A percentile compares a stretch with the other conserved stretches of the same genome.
Conservation (phyloP, 352 stramenopile species). For the Globisporangium heterothallicum region DNA sequence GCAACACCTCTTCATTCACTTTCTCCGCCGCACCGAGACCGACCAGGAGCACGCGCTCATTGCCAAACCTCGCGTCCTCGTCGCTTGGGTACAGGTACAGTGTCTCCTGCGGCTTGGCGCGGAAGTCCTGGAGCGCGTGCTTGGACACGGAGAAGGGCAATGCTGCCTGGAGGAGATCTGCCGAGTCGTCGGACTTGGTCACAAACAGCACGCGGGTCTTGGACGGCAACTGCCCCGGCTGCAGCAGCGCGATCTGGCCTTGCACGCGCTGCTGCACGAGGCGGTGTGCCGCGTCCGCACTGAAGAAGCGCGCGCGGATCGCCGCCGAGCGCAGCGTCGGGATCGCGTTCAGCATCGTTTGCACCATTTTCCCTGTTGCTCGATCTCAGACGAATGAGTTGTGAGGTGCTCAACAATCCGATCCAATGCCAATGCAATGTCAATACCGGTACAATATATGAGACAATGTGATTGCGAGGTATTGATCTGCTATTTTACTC, state of each 20-base stretch:
- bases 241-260: slow-evolving; percentile 31
- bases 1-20: slow-evolving; percentile 56
- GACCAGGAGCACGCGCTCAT: slow-evolving; percentile 66
- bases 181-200: slow-evolving; percentile 10
- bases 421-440: not conserved
- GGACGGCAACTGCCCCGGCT: slow-evolving; percentile 4
- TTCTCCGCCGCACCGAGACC: slow-evolving; percentile 64
- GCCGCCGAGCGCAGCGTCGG: slow-evolving; percentile 4
- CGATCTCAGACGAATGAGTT: slow-evolving; percentile 1
- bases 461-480: too few relatives aligned
- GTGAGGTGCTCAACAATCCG: not conserved
- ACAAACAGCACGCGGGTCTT: slow-evolving; percentile 57
- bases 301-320: slow-evolving; percentile 31
- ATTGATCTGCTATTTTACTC: too few relatives aligned
- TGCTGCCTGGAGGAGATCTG: slow-evolving; percentile 20
- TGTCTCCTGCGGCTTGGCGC: slow-evolving; percentile 57
- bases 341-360: slow-evolving; percentile 6
- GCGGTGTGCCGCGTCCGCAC: slow-evolving; percentile 32
- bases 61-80: slow-evolving; percentile 24
- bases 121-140: slow-evolving; percentile 63
- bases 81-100: slow-evolving; percentile 64
- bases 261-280: slow-evolving; percentile 71
- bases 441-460: too few relatives aligned
- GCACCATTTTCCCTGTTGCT: not conserved
- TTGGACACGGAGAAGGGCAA: slow-evolving; percentile 66